Conservation (phyloP, 345 rosid species). For the Eucalyptus polybractea region DNA sequence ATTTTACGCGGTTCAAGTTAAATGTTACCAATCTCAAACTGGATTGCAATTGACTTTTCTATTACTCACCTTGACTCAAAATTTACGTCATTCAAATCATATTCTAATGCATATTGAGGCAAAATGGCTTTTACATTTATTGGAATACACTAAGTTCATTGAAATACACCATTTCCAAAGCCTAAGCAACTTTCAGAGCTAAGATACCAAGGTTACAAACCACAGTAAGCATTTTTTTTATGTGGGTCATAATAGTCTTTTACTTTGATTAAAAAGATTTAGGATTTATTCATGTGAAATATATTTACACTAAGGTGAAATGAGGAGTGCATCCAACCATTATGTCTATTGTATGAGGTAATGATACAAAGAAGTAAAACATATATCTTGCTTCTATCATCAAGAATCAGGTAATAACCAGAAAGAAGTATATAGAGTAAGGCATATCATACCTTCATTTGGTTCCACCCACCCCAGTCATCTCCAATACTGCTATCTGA, state of each 20-base stretch:
- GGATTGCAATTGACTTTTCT: too few species aligned
- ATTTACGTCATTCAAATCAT: too few species aligned
- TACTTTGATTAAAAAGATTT: not conserved
- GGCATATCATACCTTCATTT: not conserved
- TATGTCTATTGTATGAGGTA: not conserved
- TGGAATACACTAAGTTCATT: too few species aligned
- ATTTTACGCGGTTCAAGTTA: too few species aligned
- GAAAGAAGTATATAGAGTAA: too few species aligned
- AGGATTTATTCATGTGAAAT: too few species aligned
- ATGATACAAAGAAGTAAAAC: not conserved
- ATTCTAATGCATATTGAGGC: not conserved
- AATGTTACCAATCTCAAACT: too few species aligned
- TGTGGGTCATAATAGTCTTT: not conserved
- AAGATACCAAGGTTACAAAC: too few species aligned
- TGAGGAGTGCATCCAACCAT: not conserved
- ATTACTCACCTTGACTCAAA: not conserved
- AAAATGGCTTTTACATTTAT: too few species aligned
- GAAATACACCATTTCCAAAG: not conserved
- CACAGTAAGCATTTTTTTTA: not conserved
- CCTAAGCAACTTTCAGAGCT: not conserved
- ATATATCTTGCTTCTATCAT: not conserved
- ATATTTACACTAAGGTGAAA: too few species aligned
- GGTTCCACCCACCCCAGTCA: too few species aligned
- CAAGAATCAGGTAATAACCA: rapidly evolving
- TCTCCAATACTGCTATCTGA: rapidly evolving